Percentiles rank a stretch among this genome's conserved stretches.
phyloP scores from a whole-genome alignment of 805 yeast genomes.

The Candida pseudofarinosa region DNA sequence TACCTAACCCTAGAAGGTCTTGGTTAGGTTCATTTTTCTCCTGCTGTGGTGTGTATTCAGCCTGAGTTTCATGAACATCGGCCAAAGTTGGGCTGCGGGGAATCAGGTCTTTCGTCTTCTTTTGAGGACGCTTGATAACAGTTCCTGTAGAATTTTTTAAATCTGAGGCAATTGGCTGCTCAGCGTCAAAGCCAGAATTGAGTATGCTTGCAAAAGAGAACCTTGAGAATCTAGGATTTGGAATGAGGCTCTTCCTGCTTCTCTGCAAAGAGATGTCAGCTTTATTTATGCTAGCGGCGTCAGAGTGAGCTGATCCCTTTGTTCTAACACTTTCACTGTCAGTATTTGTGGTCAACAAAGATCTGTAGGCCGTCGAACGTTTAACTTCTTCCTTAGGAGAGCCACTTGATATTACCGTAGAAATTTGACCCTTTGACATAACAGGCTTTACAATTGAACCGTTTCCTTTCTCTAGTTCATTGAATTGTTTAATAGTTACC shows the following conservation, averaged over 20 bases:
- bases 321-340: constrained; percentile 15
- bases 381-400: constrained; percentile 3
- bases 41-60: neutral
- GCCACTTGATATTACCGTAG: neutral
- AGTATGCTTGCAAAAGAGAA: constrained; percentile 39
- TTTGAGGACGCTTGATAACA: constrained; percentile 6
- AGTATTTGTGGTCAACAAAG: constrained; percentile 13
- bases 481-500: constrained; percentile 6
- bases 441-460: constrained; percentile 2
- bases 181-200: constrained; percentile 9
- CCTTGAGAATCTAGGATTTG: constrained; percentile 41
- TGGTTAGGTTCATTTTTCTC: constrained; percentile 20
- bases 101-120: neutral
- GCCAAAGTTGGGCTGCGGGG: neutral
- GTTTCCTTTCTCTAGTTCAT: constrained; percentile 10
- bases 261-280: neutral
- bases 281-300: neutral
- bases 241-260: constrained; percentile 21
- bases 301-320: neutral
- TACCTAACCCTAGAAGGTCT: constrained; percentile 29
- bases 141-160: constrained; percentile 7
- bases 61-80: neutral
- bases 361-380: constrained; percentile 13
- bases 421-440: constrained; percentile 2
- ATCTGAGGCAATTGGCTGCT: constrained; percentile 4